Evolutionary conservation across 805 yeast species (phyloP).

Genomic region (Metschnikowia matae): DNA sequence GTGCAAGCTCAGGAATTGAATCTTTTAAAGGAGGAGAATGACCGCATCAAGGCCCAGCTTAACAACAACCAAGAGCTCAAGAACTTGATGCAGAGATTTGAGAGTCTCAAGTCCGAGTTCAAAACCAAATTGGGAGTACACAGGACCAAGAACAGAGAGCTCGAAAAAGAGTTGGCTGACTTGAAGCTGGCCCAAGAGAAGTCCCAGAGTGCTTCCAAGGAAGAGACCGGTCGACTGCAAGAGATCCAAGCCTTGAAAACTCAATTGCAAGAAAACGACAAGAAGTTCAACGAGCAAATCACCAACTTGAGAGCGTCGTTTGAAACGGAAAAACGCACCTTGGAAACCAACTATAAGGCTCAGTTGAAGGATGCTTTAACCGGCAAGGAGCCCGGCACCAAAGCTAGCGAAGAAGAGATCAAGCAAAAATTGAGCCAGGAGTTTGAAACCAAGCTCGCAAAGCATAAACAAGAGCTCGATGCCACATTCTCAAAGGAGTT

Average conservation of each 20-base stretch:
- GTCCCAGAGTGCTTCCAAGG: slow-evolving; percentile 9
- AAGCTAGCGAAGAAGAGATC: slow-evolving; percentile 8
- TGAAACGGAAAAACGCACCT: slow-evolving; percentile 25
- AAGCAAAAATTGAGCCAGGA: slow-evolving; percentile 26
- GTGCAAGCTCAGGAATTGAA: slow-evolving; percentile 49
- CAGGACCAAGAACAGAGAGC: slow-evolving; percentile 25
- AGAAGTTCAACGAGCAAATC: slow-evolving; percentile 11
- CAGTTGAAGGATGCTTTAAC: slow-evolving; percentile 19
- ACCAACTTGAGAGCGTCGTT: slow-evolving; percentile 25
- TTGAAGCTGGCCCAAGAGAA: slow-evolving; percentile 8
- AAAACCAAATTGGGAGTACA: slow-evolving; percentile 24
- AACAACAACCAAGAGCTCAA: slow-evolving; percentile 23
- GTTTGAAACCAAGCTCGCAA: slow-evolving; percentile 20
- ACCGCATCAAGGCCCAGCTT: slow-evolving; percentile 48
- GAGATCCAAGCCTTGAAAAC: slow-evolving; percentile 6
- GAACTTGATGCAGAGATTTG: slow-evolving; percentile 28
- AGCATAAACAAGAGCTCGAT: slow-evolving; percentile 17
- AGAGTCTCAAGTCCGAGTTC: slow-evolving; percentile 26
- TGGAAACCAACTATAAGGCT: slow-evolving; percentile 15
- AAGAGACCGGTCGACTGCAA: slow-evolving; percentile 9
- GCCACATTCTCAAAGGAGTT: slow-evolving; percentile 37
- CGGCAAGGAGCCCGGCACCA: neutral
- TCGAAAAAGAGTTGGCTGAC: slow-evolving; percentile 19
- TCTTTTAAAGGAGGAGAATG: slow-evolving; percentile 49
- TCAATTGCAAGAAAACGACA: slow-evolving; percentile 7